A percentile compares a stretch with the other conserved stretches of the same genome.
These are phyloP conservation scores for Hydnomerulius pinastri DNA, from an alignment of 768 basidiomycete genomes.

Conservation along the genomic window DNA sequence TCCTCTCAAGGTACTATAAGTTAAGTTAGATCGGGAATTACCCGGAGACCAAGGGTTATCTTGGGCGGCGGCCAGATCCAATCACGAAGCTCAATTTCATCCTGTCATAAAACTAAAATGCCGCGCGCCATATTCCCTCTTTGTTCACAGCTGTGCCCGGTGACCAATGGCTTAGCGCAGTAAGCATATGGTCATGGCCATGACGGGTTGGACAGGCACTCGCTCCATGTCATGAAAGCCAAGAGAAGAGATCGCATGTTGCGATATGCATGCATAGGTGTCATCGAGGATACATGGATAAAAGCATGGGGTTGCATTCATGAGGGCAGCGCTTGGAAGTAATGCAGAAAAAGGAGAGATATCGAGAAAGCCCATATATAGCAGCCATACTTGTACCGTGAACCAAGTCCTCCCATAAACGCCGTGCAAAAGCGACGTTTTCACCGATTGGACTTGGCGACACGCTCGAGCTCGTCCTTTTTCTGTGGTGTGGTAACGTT, in stretches of 20 bases:
- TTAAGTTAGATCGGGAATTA: background rate
- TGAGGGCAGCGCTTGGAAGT: slow-evolving; percentile 13
- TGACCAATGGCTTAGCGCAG: background rate
- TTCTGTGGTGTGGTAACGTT: slow-evolving; percentile 51
- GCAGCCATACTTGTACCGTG: slow-evolving; percentile 25
- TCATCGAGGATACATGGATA: slow-evolving; percentile 21
- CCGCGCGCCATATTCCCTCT: background rate
- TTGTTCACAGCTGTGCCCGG: background rate
- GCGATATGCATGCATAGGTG: slow-evolving; percentile 7
- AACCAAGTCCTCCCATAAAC: slow-evolving; percentile 9
- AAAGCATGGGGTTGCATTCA: slow-evolving; percentile 28
- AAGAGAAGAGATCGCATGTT: too few species aligned
- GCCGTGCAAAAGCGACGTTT: slow-evolving; percentile 23
- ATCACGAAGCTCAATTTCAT: too few species aligned
- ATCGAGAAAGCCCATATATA: slow-evolving; percentile 19
- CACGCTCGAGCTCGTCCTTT: slow-evolving; percentile 99
- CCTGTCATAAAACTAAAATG: background rate
- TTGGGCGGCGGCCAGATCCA: background rate
- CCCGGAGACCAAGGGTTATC: background rate
- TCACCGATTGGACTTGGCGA: slow-evolving; percentile 99
- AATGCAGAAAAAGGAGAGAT: slow-evolving; percentile 9
- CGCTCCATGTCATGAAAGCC: too few species aligned
- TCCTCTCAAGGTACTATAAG: background rate
- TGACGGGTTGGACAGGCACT: background rate
- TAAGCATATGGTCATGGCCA: background rate